phyloP scores from a whole-genome alignment of 805 yeast genomes.

The Metschnikowia vanudenii region DNA sequence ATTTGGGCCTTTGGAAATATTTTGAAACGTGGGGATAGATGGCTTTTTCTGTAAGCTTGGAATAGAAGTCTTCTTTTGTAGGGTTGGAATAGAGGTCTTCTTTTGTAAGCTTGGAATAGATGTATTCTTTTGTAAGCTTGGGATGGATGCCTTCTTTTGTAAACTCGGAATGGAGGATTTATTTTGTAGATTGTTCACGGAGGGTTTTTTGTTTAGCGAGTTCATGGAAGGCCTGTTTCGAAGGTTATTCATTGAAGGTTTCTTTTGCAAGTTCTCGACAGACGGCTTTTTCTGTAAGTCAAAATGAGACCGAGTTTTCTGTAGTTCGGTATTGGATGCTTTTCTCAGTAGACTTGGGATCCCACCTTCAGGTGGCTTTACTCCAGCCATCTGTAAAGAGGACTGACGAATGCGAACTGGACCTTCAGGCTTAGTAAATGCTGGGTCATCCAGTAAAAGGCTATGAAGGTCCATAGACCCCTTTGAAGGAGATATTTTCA shows the following conservation, averaged over 20 bases:
- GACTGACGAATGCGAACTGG: slow-evolving; percentile 27
- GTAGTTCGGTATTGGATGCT: slow-evolving; percentile 2
- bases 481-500: slow-evolving; percentile 38
- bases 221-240: slow-evolving; percentile 11
- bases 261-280: slow-evolving; percentile 6
- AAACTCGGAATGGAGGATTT: background rate
- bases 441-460: slow-evolving; percentile 25
- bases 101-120: no score
- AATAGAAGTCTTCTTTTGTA: slow-evolving; percentile 17
- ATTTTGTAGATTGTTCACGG: slow-evolving; percentile 12
- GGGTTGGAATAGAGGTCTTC: no score
- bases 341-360: slow-evolving; percentile 5
- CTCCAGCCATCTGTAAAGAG: slow-evolving; percentile 40
- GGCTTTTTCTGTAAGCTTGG: slow-evolving; percentile 19
- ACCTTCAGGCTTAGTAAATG: slow-evolving; percentile 25
- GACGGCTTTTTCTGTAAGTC: slow-evolving; percentile 12
- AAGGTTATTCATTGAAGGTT: slow-evolving; percentile 4
- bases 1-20: background rate
- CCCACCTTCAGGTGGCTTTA: slow-evolving; percentile 10
- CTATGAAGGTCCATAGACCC: slow-evolving; percentile 38
- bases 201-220: slow-evolving; percentile 9
- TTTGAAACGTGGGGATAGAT: slow-evolving; percentile 8
- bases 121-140: no score
- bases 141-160: background rate
- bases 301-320: background rate